Percentiles rank a stretch among this genome's conserved stretches.
Conservation (phyloP, 148 eudicot species). For the Diospyros lotus region DNA sequence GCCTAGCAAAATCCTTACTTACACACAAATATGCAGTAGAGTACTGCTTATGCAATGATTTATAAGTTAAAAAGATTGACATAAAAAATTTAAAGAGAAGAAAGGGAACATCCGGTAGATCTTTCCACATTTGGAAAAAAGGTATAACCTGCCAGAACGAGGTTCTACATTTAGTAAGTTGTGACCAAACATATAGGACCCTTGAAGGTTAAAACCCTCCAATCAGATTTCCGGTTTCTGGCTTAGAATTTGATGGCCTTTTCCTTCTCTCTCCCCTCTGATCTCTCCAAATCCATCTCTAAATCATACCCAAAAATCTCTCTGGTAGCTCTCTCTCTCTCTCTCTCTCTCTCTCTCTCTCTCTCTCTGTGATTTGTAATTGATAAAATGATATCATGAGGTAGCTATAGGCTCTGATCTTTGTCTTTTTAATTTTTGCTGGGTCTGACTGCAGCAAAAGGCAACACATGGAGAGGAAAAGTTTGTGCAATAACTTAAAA, state of each 20-base stretch:
- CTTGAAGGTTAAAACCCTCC: conserved; percentile 23
- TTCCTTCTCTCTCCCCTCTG: conserved; percentile 5
- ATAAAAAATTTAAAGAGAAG: conserved; percentile 18
- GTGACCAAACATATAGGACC: conserved; percentile 27
- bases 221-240: conserved; percentile 17
- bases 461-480: conserved; percentile 24
- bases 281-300: conserved; percentile 15
- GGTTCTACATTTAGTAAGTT: conserved; percentile 24
- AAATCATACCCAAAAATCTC: conserved; percentile 9
- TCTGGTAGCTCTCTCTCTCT: conserved; percentile 20
- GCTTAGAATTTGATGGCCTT: conserved; percentile 21
- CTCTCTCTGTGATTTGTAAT: conserved; percentile 9
- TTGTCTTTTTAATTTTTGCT: conserved; percentile 12
- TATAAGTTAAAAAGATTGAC: conserved; percentile 17
- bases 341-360: conserved; percentile 16
- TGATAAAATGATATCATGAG: conserved; percentile 4
- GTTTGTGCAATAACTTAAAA: conserved; percentile 15
- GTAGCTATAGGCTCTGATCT: not conserved
- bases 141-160: conserved; percentile 31
- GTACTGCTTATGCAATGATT: not conserved
- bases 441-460: conserved; percentile 16
- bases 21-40: not conserved
- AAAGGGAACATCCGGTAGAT: conserved; percentile 14
- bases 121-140: conserved; percentile 21
- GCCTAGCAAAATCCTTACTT: no score